Evolutionary conservation across 208 protist species (phyloP).

Genomic region (Leishmania turanica): DNA sequence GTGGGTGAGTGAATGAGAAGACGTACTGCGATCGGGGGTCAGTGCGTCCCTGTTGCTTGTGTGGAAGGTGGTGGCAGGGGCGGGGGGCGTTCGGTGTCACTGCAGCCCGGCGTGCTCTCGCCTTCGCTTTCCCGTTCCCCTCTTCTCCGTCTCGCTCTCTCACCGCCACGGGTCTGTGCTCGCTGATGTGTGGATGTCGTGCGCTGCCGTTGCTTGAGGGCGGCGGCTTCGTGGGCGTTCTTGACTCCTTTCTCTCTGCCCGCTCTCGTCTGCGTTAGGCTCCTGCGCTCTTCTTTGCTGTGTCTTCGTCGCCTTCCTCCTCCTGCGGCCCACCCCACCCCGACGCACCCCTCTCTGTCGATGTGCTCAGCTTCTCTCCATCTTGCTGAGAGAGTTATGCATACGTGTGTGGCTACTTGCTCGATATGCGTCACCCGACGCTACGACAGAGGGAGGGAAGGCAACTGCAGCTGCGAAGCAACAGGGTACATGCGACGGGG

Average conservation of each 20-base stretch:
- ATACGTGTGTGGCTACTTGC: background rate
- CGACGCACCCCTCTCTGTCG: background rate
- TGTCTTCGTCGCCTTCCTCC: background rate
- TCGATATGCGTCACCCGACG: background rate
- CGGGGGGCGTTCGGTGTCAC: background rate
- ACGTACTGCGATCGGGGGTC: background rate
- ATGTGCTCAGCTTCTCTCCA: background rate
- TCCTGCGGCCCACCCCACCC: background rate
- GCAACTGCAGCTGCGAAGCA: background rate
- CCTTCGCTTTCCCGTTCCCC: background rate
- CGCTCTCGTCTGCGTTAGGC: background rate
- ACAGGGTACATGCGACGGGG: background rate
- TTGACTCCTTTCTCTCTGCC: background rate
- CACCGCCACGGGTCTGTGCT: background rate
- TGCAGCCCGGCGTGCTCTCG: background rate
- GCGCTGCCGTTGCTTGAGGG: background rate
- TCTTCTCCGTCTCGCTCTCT: background rate
- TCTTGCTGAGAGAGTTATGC: background rate
- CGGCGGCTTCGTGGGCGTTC: background rate
- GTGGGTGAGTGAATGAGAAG: background rate
- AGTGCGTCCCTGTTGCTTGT: background rate
- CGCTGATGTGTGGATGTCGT: background rate
- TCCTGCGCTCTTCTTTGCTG: background rate
- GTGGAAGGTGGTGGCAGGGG: background rate
- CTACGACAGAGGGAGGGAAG: background rate